These are phyloP conservation scores for Hyphopichia burtonii DNA, from an alignment of 1,139 yeast species.

Conservation along the genomic window DNA sequence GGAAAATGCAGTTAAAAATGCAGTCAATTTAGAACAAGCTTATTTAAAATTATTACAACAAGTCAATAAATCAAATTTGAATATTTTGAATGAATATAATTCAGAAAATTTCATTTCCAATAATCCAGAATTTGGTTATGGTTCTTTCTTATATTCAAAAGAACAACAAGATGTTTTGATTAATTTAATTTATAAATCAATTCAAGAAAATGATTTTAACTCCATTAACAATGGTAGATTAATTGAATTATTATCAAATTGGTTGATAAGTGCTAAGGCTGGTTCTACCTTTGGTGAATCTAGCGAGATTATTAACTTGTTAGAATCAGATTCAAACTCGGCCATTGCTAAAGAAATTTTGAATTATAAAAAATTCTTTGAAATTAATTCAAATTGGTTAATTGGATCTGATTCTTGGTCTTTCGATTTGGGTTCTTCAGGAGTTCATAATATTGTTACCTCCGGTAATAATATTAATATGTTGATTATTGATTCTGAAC, in stretches of 20 bases:
- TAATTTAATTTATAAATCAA: slow-evolving; percentile 45
- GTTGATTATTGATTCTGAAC: slow-evolving; percentile 88
- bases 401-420: slow-evolving; percentile 97
- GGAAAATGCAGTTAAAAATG: slow-evolving; percentile 41
- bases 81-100: slow-evolving; percentile 54
- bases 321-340: slow-evolving; percentile 41
- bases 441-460: slow-evolving; percentile 81
- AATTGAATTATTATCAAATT: slow-evolving; percentile 61
- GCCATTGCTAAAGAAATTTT: slow-evolving; percentile 45
- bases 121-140: slow-evolving; percentile 86
- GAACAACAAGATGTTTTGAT: slow-evolving; percentile 51
- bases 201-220: slow-evolving; percentile 50
- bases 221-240: slow-evolving; percentile 47
- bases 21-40: slow-evolving; percentile 65
- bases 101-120: slow-evolving; percentile 43
- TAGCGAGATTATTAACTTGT: slow-evolving; percentile 37
- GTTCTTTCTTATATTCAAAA: slow-evolving; percentile 62
- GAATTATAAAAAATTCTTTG: slow-evolving; percentile 43
- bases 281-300: slow-evolving; percentile 24
- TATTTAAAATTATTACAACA: slow-evolving; percentile 75
- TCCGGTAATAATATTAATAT: slow-evolving; percentile 79
- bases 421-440: slow-evolving; percentile 87
- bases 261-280: slow-evolving; percentile 54
- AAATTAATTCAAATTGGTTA: slow-evolving; percentile 66
- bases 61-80: slow-evolving; percentile 50